Base-by-base conservation (phyloP, 139 green algal species). In the Ettlia oleoabundans region DNA sequence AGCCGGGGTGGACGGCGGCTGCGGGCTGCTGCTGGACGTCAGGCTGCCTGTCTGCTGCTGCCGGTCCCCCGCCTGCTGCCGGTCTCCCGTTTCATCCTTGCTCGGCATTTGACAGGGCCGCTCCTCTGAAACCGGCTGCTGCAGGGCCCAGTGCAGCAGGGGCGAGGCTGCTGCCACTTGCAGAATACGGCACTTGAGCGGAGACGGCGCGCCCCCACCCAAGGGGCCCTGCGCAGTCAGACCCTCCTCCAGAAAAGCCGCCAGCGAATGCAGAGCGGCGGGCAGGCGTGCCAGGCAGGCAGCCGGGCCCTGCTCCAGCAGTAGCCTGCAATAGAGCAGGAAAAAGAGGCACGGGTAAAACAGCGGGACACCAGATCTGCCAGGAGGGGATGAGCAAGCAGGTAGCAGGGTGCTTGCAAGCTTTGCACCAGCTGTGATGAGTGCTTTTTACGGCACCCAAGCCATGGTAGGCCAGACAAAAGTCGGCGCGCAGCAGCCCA, bases 271-370 rank as follows among this genome's bases (percentile, higher is more conserved):
- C 24, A 88, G 40, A n/a, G 67, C 68, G 9, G 40, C 35, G 1
- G 73, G 53, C 43, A 88, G 75, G 38, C 38, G 37, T n/a, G 41
- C 37, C 42, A 88, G 66, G 66, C 75, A 82, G 18, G 66, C 41
- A 1, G 37, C 42, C 0, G 74, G 55, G 1, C 76, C 78, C 43
- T 66, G 51, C 58, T 85, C 84, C 67, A 88, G 66, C n/a, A 82
- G 37, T 13, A 42, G 40, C 78, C 78, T 83, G 66, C 65, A 58
- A n/a, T n/a, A n/a, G n/a, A 47, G 15, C 7, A 32, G 55, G 1
- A 52, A 8, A 52, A 41, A 51, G 51, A 15, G 64, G 30, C 33
- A 41, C 15, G 10, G 35, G 33, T 10, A 42, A 18, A 19, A 6
- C 26, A 22, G 68, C 21, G 7, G n/a, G n/a, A n/a, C n/a, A n/a